These are phyloP conservation scores for Neolentinus lepideus DNA, from an alignment of 1,284 basidiomycete genomes.

Conservation along the genomic window DNA sequence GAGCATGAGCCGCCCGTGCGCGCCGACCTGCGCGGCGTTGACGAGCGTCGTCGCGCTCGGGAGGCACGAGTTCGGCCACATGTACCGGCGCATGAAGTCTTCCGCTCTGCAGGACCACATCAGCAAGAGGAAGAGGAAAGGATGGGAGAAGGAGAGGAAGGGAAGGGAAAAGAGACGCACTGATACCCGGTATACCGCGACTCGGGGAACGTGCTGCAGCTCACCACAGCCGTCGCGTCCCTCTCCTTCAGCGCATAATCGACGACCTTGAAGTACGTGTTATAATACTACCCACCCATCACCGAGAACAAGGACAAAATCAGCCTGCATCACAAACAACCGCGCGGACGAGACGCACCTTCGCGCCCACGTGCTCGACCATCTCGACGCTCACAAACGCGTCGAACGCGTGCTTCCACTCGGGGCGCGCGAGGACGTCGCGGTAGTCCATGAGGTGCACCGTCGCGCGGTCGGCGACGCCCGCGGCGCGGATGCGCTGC, in stretches of 20 bases:
- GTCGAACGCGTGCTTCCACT: slow-evolving; percentile 78
- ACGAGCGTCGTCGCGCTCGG: slow-evolving; percentile 76
- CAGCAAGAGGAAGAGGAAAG: slow-evolving; percentile 3
- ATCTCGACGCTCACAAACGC: slow-evolving; percentile 89
- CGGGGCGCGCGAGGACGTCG: slow-evolving; percentile 52
- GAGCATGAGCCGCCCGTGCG: slow-evolving; percentile 71
- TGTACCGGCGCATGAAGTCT: slow-evolving; percentile 86
- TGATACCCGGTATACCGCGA: slow-evolving; percentile 61
- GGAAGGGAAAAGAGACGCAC: slow-evolving; percentile 29
- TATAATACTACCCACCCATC: slow-evolving; percentile 36
- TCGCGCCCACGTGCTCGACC: slow-evolving; percentile 79
- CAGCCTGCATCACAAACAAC: no score
- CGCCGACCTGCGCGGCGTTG: slow-evolving; percentile 55
- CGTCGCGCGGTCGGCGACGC: slow-evolving; percentile 62
- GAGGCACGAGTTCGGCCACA: slow-evolving; percentile 89
- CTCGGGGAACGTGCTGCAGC: slow-evolving; percentile 83
- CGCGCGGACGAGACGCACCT: slow-evolving; percentile 22
- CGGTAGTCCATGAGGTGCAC: slow-evolving; percentile 88
- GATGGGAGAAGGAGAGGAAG: no score
- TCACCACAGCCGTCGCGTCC: slow-evolving; percentile 68
- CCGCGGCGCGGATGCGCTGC: slow-evolving; percentile 68
- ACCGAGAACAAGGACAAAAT: no score
- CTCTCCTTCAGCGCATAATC: slow-evolving; percentile 73
- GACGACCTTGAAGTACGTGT: slow-evolving; percentile 75
- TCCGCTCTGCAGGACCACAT: slow-evolving; percentile 45